Evolutionary conservation across 1,284 basidiomycete species (phyloP), one percentile per base, ranked within the genome.

Genomic region (Bjerkandera adusta): DNA sequence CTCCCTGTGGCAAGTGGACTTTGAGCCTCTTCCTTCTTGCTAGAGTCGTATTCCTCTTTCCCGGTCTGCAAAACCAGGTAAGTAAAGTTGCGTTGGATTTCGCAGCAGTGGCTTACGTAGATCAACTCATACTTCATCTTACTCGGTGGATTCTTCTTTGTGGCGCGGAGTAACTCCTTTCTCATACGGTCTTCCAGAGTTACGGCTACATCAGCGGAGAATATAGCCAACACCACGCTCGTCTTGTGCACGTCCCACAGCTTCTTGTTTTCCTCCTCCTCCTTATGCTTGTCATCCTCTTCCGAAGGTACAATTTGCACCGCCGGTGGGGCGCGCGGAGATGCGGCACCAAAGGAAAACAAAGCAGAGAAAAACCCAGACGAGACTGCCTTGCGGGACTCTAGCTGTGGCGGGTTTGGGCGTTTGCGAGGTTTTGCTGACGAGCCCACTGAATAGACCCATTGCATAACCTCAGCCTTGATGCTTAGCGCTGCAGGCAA

Each of bases 111-210:
- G 69, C 82, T 48, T 45, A 89, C 88, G 70, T 92, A 98, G 35
- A 99, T 92, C 16, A 99, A 71, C 55, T 90, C 84, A 47, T 92
- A 87, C 39, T 79, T 83, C 60, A 95, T 82, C 45, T 73, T 78
- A 6, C 70, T 72, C 0, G 97, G 97, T 0, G 93, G 89, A 34
- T 90, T 85, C 73, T 99, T 99, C 77, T 97, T 97, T 1, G 95
- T 99, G 7, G 92, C 92, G 41, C 96, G 77, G 57, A 92, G 80
- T 26, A 99, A 75, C 64, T 98, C 96, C 2, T 75, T 65, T 1
- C 79, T 76, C 53, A 94, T 80, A 51, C 89, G 85, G 51, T 79
- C 73, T 50, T 87, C 83, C 3, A 95, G 70, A 15, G 73, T 76
- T 16, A 97, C 89, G 48, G 78, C 76, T 32, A 96, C 77, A 37